A percentile compares a stretch with the other conserved stretches of the same genome.
Conservation (phyloP, 345 rosid genomes). For the Syzygium aqueum region DNA sequence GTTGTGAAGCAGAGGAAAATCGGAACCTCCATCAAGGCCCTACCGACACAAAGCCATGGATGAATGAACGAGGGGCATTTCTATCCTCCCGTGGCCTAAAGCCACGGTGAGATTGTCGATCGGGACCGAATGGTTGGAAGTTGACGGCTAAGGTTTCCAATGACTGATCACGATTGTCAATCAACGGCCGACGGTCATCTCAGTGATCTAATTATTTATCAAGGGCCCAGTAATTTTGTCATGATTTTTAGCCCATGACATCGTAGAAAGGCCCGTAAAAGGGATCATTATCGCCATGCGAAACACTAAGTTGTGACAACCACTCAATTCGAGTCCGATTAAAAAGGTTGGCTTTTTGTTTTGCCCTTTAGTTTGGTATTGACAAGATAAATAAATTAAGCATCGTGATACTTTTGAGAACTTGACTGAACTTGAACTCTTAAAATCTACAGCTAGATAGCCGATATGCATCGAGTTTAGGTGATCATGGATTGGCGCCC, state of each 20-base stretch:
- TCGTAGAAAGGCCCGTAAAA: accelerated
- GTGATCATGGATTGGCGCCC: background rate
- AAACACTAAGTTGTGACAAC: background rate
- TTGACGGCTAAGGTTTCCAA: background rate
- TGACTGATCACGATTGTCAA: too few species aligned
- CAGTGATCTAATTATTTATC: background rate
- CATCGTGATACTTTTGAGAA: background rate
- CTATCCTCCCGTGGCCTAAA: background rate
- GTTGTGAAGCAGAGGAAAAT: background rate
- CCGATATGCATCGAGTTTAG: background rate
- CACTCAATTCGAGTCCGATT: background rate
- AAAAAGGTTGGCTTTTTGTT: background rate
- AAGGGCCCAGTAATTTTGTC: background rate
- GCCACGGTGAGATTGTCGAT: background rate
- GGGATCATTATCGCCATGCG: background rate
- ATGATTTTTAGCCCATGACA: background rate
- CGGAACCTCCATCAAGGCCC: background rate
- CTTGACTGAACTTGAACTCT: background rate
- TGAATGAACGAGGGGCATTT: background rate
- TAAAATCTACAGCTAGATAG: background rate
- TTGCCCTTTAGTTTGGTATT: background rate
- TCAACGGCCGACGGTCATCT: background rate
- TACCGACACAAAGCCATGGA: background rate
- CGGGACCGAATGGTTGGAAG: background rate
- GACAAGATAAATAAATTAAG: background rate